A percentile compares a stretch with the other conserved stretches of the same genome.
These are phyloP conservation scores for Sugiyamaella americana DNA, from an alignment of 805 yeast genomes.

Conservation along the genomic window DNA sequence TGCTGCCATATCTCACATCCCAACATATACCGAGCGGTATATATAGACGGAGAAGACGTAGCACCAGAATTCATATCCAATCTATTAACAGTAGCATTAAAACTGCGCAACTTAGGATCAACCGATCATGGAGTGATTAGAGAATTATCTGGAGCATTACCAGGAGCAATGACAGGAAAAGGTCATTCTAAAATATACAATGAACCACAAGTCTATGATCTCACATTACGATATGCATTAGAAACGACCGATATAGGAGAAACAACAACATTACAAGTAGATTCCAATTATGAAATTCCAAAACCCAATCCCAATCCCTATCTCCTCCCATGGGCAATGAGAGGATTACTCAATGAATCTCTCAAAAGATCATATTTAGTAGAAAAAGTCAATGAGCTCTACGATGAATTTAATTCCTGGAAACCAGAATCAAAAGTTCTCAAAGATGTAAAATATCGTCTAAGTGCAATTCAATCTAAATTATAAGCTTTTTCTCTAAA, in stretches of 20 bases:
- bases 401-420: slow-evolving; percentile 77
- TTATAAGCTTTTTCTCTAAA: slow-evolving; percentile 13
- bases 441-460: slow-evolving; percentile 76
- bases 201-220: slow-evolving; percentile 74
- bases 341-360: slow-evolving; percentile 71
- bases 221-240: slow-evolving; percentile 67
- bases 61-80: slow-evolving; percentile 76
- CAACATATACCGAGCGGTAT: slow-evolving; percentile 80
- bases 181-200: slow-evolving; percentile 91
- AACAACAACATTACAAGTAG: slow-evolving; percentile 27
- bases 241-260: slow-evolving; percentile 60
- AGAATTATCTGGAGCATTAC: slow-evolving; percentile 71
- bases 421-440: slow-evolving; percentile 74
- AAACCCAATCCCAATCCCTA: slow-evolving; percentile 70
- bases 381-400: slow-evolving; percentile 54
- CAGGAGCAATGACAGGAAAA: slow-evolving; percentile 90
- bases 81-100: slow-evolving; percentile 66
- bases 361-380: slow-evolving; percentile 38
- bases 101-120: slow-evolving; percentile 66
- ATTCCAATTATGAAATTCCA: slow-evolving; percentile 47
- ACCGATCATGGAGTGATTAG: slow-evolving; percentile 82
- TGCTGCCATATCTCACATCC: slow-evolving; percentile 85
- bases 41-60: slow-evolving; percentile 72
- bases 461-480: slow-evolving; percentile 46
- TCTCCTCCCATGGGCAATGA: slow-evolving; percentile 85